Conservation (phyloP, 768 basidiomycete species). For the Panellus pusillus region DNA sequence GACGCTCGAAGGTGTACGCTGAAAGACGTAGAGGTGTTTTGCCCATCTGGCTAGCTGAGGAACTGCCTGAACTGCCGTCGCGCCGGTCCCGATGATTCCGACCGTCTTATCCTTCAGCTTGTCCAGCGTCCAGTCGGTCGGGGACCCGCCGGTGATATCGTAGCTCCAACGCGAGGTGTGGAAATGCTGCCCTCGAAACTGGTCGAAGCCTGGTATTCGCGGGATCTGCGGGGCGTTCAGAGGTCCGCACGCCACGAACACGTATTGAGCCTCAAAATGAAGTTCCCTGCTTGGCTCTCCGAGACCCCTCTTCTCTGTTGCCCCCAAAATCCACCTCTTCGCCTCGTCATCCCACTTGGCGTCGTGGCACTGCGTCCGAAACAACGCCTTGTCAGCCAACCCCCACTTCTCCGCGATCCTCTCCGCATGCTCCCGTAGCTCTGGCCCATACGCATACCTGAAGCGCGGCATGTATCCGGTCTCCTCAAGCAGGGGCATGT, state of each 20-base stretch:
- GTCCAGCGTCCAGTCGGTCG: background rate
- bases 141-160: slow-evolving; percentile 7
- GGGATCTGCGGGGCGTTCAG: slow-evolving; percentile 16
- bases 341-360: slow-evolving; percentile 4
- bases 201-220: slow-evolving; percentile 2
- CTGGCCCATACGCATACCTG: slow-evolving; percentile 20
- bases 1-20: slow-evolving; percentile 20
- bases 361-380: slow-evolving; percentile 1
- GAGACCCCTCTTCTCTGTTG: slow-evolving; percentile 3
- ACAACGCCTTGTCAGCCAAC: slow-evolving; percentile 13
- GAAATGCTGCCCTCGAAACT: slow-evolving; percentile 10
- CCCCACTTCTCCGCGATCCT: slow-evolving; percentile 19
- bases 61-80: slow-evolving; percentile 21
- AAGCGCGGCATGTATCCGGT: slow-evolving; percentile 19
- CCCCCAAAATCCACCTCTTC: slow-evolving; percentile 1
- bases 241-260: background rate
- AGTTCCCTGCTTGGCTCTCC: background rate
- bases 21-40: slow-evolving; percentile 20
- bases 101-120: slow-evolving; percentile 16
- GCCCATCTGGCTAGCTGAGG: slow-evolving; percentile 19
- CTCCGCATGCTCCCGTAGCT: slow-evolving; percentile 18
- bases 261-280: background rate
- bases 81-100: slow-evolving; percentile 20
- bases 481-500: slow-evolving; percentile 23
- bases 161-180: slow-evolving; percentile 23